phyloP scores from a whole-genome alignment of 208 protist genomes.

The Leishmania arabica region DNA sequence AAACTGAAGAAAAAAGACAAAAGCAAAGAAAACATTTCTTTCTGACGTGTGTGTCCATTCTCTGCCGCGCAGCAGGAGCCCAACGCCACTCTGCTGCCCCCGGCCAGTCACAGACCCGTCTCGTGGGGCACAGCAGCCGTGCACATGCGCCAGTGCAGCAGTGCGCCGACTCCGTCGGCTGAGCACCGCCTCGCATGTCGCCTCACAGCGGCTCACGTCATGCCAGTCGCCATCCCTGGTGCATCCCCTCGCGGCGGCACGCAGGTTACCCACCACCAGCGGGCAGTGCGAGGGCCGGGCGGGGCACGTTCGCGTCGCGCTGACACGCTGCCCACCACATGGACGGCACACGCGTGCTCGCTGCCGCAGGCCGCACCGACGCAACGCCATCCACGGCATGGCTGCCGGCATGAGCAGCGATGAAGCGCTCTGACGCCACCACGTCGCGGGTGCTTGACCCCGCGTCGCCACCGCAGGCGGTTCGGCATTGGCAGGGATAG shows the following conservation, averaged over 20 bases:
- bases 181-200: not conserved
- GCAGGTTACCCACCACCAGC: not conserved
- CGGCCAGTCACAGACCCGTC: not conserved
- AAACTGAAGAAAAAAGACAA: not conserved
- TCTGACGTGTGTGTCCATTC: not conserved
- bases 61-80: not conserved
- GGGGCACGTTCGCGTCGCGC: too few relatives aligned
- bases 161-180: not conserved
- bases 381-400: not conserved
- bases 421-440: not conserved
- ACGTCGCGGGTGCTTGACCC: not conserved
- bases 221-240: not conserved
- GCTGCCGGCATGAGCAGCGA: not conserved
- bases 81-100: not conserved
- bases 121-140: not conserved
- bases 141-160: not conserved
- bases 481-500: not conserved
- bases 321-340: not conserved
- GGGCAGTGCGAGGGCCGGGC: not conserved
- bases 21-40: not conserved
- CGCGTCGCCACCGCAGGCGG: not conserved
- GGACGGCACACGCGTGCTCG: too few relatives aligned
- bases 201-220: not conserved
- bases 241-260: not conserved
- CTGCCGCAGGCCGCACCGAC: not conserved